Evolutionary conservation across 2,329 filamentous ascomycete species (phyloP).

Genomic region (Ophiobolus disseminans): DNA sequence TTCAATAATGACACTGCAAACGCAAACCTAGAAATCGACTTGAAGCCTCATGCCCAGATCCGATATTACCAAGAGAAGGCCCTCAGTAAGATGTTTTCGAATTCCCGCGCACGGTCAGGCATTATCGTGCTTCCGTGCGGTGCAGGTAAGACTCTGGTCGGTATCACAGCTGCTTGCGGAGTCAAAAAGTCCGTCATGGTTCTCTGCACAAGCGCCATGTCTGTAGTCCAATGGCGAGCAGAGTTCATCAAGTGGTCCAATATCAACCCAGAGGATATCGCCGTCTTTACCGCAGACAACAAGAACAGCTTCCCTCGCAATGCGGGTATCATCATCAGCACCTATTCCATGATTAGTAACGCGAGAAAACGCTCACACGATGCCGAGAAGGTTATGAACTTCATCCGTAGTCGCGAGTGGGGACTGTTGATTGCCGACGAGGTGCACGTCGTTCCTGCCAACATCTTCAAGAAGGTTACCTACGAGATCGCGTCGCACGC

Average conservation of each 20-base stretch:
- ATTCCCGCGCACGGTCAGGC: constrained; percentile 93
- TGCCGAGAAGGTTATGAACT: constrained; percentile 97
- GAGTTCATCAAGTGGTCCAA: constrained; percentile 99
- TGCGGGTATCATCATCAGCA: constrained; percentile 95
- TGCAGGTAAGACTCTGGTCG: constrained; percentile 94
- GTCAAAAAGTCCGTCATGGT: constrained; percentile 97
- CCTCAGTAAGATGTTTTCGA: constrained; percentile 98
- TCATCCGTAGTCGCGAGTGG: constrained; percentile 89
- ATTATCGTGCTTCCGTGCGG: constrained; percentile 97
- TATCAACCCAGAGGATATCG: constrained; percentile 90
- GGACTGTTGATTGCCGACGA: constrained; percentile 96
- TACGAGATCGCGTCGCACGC: constrained; percentile 92
- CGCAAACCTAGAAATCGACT: constrained; percentile 89
- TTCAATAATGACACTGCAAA: constrained; percentile 92
- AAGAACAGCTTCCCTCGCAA: constrained; percentile 86
- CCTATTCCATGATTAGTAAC: constrained; percentile 98
- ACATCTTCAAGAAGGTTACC: constrained; percentile 94
- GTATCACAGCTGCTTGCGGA: constrained; percentile 97
- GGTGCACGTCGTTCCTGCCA: constrained; percentile 95
- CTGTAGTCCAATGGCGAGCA: constrained; percentile 92
- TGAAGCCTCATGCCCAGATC: constrained; percentile 88
- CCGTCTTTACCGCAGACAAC: constrained; percentile 91
- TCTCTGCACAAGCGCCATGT: constrained; percentile 97
- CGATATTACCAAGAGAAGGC: constrained; percentile 96
- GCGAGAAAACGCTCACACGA: constrained; percentile 87